Evolutionary conservation across 306 rosid genomes (phyloP).

Genomic region (cucumber (Cucumis sativus)): Cucumber_9930_V3 NC_026660.2:454501-455000

Average conservation of each 20-base stretch:
- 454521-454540: background rate
- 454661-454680: background rate
- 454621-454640: background rate
- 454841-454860: background rate
- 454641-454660: background rate
- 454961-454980: too few relatives aligned
- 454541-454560: background rate
- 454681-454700: background rate
- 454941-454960: too few relatives aligned
- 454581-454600: background rate
- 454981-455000: too few relatives aligned
- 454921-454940: background rate
- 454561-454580: too few relatives aligned
- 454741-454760: background rate
- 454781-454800: background rate
- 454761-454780: background rate
- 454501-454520: background rate
- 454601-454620: background rate
- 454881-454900: background rate
- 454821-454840: background rate
- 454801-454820: background rate
- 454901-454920: background rate
- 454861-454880: background rate
- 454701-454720: background rate
- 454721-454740: background rate